Conservation (phyloP, 768 basidiomycete species). For the Pulveroboletus sp. region DNA sequence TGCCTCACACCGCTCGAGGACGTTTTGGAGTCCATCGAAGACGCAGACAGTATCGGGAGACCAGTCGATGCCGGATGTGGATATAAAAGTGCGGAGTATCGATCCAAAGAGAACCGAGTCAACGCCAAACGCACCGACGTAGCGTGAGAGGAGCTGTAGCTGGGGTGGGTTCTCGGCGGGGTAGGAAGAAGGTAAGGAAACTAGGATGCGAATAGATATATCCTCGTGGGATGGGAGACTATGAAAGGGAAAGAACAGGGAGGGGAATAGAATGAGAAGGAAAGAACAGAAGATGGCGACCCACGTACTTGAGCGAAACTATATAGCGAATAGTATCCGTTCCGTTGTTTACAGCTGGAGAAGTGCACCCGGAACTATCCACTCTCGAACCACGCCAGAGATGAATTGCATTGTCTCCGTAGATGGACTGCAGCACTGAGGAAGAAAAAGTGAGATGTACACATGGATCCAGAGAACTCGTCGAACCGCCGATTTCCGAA, state of each 20-base stretch:
- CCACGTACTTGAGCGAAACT: conserved; percentile 58
- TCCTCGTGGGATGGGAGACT: conserved; percentile 57
- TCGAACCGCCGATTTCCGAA: conserved; percentile 46
- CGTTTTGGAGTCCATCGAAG: conserved; percentile 82
- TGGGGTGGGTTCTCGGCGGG: conserved; percentile 72
- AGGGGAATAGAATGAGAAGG: neutral
- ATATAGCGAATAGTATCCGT: conserved; percentile 59
- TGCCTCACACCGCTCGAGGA: conserved; percentile 57
- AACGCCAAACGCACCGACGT: conserved; percentile 77
- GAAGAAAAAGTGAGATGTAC: conserved; percentile 1
- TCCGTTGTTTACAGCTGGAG: conserved; percentile 16
- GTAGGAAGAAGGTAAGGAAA: conserved; percentile 60
- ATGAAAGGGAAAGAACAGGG: neutral
- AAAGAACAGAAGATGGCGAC: neutral
- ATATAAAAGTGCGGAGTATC: conserved; percentile 79
- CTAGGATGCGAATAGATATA: conserved; percentile 50
- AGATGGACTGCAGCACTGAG: conserved; percentile 75
- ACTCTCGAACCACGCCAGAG: conserved; percentile 47
- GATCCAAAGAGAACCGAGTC: conserved; percentile 73
- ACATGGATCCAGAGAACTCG: conserved; percentile 4
- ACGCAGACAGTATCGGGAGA: conserved; percentile 71
- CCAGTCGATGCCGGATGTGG: conserved; percentile 76
- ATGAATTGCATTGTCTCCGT: conserved; percentile 65
- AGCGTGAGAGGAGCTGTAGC: conserved; percentile 80
- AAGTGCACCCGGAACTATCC: conserved; percentile 9